Percentiles rank a stretch among this genome's conserved stretches.
These are phyloP conservation scores for Chondrus crispus DNA, from an alignment of 23 red algal species.

Conservation along the genomic window DNA sequence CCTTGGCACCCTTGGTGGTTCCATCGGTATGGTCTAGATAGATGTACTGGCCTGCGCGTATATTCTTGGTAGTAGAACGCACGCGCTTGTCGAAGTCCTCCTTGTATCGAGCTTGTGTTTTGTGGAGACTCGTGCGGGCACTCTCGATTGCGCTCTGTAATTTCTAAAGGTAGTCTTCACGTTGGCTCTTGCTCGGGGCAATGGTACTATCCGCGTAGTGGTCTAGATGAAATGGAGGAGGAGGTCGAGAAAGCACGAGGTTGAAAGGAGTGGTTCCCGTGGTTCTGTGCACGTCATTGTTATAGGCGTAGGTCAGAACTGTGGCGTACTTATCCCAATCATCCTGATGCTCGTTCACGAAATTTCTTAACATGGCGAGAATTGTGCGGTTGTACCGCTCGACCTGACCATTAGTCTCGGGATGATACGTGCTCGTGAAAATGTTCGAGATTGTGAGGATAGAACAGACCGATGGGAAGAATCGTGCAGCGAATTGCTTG, in stretches of 20 bases:
- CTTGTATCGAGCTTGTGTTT: no score
- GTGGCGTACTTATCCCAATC: slow-evolving; percentile 10
- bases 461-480: not conserved
- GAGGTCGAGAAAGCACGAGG: not conserved
- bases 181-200: no score
- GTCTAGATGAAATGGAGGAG: not conserved
- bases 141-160: no score
- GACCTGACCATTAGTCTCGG: slow-evolving; percentile 20
- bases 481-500: not conserved
- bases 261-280: not conserved
- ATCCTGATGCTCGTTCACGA: not conserved
- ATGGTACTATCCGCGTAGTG: no score
- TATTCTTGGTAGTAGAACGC: no score
- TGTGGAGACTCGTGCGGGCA: no score
- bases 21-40: no score
- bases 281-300: not conserved
- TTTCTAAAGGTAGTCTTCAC: no score
- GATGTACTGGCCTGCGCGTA: no score
- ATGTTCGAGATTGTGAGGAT: not conserved
- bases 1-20: no score
- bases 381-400: slow-evolving; percentile 13
- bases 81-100: no score
- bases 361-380: not conserved
- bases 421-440: slow-evolving; percentile 36
- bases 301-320: not conserved